These are phyloP conservation scores for Chenopodium album DNA, from an alignment of 148 eudicot genomes.

Conservation along the genomic window DNA sequence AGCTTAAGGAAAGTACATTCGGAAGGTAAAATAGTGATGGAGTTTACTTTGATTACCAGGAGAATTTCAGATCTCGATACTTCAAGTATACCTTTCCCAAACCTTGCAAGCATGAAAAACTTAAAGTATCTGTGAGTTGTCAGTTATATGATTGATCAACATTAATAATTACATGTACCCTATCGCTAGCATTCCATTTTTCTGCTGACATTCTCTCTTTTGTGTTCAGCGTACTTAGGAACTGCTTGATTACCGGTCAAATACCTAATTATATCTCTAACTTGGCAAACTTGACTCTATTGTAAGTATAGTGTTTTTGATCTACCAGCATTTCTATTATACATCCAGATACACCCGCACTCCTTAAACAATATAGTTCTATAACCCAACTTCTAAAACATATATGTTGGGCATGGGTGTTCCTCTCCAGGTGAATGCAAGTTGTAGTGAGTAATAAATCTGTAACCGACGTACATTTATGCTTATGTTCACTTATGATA, in stretches of 20 bases:
- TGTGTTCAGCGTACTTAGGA: slow-evolving; percentile 61
- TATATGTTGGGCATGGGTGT: not conserved
- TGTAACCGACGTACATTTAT: not conserved
- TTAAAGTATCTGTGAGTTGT: slow-evolving; percentile 51
- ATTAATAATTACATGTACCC: not conserved
- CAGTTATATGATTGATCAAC: not conserved
- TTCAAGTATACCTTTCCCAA: slow-evolving; percentile 46
- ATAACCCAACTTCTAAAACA: not conserved
- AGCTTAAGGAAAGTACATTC: no score
- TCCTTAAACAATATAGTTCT: no score
- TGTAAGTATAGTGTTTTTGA: slow-evolving; percentile 21
- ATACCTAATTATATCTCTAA: slow-evolving; percentile 49
- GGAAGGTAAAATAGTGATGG: not conserved
- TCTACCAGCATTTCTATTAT: not conserved
- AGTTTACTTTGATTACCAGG: slow-evolving; percentile 43
- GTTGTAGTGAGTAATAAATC: not conserved
- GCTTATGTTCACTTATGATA: not conserved
- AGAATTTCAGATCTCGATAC: slow-evolving; percentile 67
- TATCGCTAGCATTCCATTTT: not conserved
- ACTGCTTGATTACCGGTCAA: slow-evolving; percentile 56
- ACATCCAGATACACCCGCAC: not conserved
- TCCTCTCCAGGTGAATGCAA: not conserved
- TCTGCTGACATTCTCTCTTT: not conserved
- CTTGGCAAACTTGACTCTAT: slow-evolving; percentile 23
- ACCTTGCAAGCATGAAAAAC: slow-evolving; percentile 36